A percentile compares a stretch with the other conserved stretches of the same genome.
Conservation (phyloP, 73 alveolate genomes). For the Tetrahymena borealis region DNA sequence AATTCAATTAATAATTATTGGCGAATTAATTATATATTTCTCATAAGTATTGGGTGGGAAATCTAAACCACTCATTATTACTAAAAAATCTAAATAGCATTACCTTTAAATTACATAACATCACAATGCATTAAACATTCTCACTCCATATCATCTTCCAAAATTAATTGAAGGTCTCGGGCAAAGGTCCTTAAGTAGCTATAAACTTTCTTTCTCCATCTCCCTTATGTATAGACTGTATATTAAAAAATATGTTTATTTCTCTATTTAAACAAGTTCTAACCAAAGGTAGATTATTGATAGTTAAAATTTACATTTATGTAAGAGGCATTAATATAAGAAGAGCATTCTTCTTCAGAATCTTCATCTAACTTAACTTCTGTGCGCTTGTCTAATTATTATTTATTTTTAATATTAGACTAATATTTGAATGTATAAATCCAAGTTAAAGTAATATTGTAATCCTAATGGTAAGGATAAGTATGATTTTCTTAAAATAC, state of each 20-base stretch:
- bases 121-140: conserved; percentile 65
- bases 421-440: too few species aligned
- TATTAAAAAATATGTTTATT: neutral
- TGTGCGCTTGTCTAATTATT: conserved; percentile 19
- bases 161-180: conserved; percentile 71
- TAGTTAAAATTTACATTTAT: conserved; percentile 35
- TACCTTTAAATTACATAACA: conserved; percentile 83
- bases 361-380: conserved; percentile 21
- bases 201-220: conserved; percentile 61
- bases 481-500: too few species aligned
- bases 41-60: too few species aligned
- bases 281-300: neutral
- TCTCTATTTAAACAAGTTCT: neutral
- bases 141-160: conserved; percentile 92
- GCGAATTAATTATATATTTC: too few species aligned
- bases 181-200: conserved; percentile 93
- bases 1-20: too few species aligned
- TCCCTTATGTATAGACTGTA: conserved; percentile 14
- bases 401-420: neutral
- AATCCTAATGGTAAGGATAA: too few species aligned
- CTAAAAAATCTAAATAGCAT: too few species aligned
- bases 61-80: too few species aligned
- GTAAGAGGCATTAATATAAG: conserved; percentile 71
- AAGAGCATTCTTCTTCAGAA: conserved; percentile 37
- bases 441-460: too few species aligned